phyloP scores from a whole-genome alignment of 1,284 basidiomycete genomes.

The Cutaneotrichosporon sp. region DNA sequence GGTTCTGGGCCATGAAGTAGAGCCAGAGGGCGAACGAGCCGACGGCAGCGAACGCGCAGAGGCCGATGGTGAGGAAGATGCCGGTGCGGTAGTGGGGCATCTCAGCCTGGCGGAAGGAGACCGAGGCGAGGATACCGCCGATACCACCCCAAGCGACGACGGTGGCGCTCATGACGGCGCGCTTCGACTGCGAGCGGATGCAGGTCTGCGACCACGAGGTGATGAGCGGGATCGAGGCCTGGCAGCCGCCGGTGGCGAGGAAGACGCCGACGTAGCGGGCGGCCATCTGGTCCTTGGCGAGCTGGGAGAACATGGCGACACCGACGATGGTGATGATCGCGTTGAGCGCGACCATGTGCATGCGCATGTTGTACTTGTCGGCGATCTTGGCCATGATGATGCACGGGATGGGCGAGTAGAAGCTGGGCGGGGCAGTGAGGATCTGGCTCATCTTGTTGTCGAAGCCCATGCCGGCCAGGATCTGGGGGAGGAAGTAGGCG shows the following conservation, averaged over 20 bases:
- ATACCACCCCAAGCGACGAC: slow-evolving; percentile 54
- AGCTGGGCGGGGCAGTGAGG: slow-evolving; percentile 54
- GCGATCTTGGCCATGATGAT: slow-evolving; percentile 46
- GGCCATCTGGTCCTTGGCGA: slow-evolving; percentile 6
- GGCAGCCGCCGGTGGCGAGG: slow-evolving; percentile 49
- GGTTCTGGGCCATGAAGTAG: slow-evolving; percentile 21
- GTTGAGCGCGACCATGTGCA: slow-evolving; percentile 19
- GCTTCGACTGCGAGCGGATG: slow-evolving; percentile 53
- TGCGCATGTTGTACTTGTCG: slow-evolving; percentile 39
- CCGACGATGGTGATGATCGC: slow-evolving; percentile 15
- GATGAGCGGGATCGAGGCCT: slow-evolving; percentile 42
- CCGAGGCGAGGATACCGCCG: slow-evolving; percentile 55
- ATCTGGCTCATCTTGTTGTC: slow-evolving; percentile 38
- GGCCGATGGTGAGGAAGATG: slow-evolving; percentile 33
- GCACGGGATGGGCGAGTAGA: slow-evolving; percentile 46
- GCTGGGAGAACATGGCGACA: slow-evolving; percentile 23
- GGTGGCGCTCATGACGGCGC: slow-evolving; percentile 47
- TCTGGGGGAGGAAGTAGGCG: slow-evolving; percentile 54
- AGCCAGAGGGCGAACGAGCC: slow-evolving; percentile 23
- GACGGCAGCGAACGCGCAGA: slow-evolving; percentile 30
- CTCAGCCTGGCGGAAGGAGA: slow-evolving; percentile 36
- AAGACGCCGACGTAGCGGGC: slow-evolving; percentile 45
- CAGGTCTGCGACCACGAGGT: slow-evolving; percentile 51
- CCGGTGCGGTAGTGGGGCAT: slow-evolving; percentile 28
- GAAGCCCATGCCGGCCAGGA: slow-evolving; percentile 53